Conservation (phyloP, 75 land plant genomes). For the Pinus albicaulis region DNA sequence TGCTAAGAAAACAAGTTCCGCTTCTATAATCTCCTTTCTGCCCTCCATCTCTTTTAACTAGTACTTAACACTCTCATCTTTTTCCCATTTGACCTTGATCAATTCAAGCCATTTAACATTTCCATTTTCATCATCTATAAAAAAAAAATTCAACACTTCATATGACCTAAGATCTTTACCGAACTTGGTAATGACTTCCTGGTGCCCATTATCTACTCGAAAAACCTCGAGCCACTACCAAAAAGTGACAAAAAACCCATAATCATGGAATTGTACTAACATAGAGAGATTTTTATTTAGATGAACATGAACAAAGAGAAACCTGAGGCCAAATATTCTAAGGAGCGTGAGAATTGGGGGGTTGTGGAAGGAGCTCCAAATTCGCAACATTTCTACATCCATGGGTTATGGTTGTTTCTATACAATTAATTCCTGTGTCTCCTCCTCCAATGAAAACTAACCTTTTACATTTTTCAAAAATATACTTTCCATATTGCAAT, state of each 20-base stretch:
- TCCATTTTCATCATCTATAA: too few relatives aligned
- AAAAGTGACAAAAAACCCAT: not conserved
- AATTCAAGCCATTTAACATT: too few relatives aligned
- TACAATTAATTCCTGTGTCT: constrained; percentile 97
- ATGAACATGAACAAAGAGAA: not conserved
- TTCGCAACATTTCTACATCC: constrained; percentile 76
- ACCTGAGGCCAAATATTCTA: constrained; percentile 99
- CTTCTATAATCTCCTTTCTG: constrained; percentile 77
- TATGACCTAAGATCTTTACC: constrained; percentile 90
- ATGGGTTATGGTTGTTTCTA: constrained; percentile 90
- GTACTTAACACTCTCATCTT: too few relatives aligned
- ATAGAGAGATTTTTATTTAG: not conserved
- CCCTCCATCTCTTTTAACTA: constrained; percentile 79
- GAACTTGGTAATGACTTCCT: constrained; percentile 83
- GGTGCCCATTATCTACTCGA: constrained; percentile 96
- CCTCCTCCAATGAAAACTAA: constrained; percentile 98
- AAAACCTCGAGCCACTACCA: constrained; percentile 93
- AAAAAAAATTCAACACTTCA: constrained; percentile 84
- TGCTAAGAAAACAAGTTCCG: constrained; percentile 86
- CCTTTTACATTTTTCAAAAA: constrained; percentile 93
- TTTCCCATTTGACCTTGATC: too few relatives aligned
- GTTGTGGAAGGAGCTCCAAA: constrained; percentile 88
- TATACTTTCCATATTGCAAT: constrained; percentile 83
- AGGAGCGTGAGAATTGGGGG: constrained; percentile 73
- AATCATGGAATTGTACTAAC: not conserved